These are phyloP conservation scores for Tubosaeta sp. DNA, from an alignment of 768 basidiomycete genomes.

Conservation along the genomic window DNA sequence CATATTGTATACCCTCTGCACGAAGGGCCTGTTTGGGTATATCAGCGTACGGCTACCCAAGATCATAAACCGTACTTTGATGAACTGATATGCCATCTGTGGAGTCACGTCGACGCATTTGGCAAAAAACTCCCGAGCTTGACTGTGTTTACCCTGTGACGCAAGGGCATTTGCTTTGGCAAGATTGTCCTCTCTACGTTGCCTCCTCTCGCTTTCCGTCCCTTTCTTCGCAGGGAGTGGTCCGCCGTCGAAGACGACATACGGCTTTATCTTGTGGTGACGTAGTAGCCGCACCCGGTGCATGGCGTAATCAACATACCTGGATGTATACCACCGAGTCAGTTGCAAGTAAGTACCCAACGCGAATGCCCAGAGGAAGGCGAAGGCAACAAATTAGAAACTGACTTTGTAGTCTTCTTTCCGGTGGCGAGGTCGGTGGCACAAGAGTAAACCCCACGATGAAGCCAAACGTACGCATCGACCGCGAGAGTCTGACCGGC, in stretches of 20 bases:
- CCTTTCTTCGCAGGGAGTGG: conserved; percentile 91
- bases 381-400: conserved; percentile 6
- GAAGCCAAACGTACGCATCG: conserved; percentile 94
- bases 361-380: not conserved
- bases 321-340: conserved; percentile 29
- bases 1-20: conserved; percentile 74
- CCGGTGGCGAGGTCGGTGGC: conserved; percentile 88
- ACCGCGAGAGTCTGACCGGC: conserved; percentile 83
- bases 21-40: conserved; percentile 63
- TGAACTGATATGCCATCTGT: conserved; percentile 95
- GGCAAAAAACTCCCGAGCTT: conserved; percentile 84
- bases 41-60: conserved; percentile 3
- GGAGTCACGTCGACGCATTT: conserved; percentile 96
- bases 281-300: conserved; percentile 81
- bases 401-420: conserved; percentile 77
- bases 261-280: conserved; percentile 82
- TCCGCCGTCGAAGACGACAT: conserved; percentile 95
- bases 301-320: conserved; percentile 98
- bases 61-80: conserved; percentile 60
- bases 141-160: conserved; percentile 70
- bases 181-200: conserved; percentile 71
- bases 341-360: not conserved
- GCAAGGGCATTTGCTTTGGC: conserved; percentile 68
- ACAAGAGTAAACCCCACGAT: conserved; percentile 85
- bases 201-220: conserved; percentile 78